Conservation (phyloP, 305 asterid genomes). For the Fraxinus angustifolia region DNA sequence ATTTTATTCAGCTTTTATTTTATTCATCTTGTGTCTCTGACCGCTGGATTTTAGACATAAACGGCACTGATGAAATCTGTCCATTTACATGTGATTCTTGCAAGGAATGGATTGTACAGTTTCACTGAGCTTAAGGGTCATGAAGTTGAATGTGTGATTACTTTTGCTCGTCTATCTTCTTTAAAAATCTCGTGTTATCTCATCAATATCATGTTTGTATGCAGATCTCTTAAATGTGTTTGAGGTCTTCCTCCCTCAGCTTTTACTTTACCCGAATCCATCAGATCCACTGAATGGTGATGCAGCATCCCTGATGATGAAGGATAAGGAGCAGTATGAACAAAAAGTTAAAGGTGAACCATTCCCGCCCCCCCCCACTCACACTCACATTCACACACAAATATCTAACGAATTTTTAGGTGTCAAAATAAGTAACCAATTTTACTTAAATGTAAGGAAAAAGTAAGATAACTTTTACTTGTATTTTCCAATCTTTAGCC, state of each 20-base stretch:
- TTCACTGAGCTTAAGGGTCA: background rate
- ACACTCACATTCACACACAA: too few relatives aligned
- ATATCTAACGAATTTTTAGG: background rate
- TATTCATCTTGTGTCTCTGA: background rate
- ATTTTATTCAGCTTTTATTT: background rate
- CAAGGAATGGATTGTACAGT: background rate
- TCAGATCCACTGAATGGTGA: constrained; percentile 89
- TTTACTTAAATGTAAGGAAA: background rate
- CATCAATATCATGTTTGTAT: constrained; percentile 4
- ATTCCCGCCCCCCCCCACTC: background rate
- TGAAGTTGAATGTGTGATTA: background rate
- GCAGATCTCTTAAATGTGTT: constrained; percentile 87
- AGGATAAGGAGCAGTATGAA: constrained; percentile 69
- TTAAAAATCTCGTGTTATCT: background rate
- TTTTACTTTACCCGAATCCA: constrained; percentile 83
- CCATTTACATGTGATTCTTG: background rate
- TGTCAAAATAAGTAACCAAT: background rate
- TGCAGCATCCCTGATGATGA: constrained; percentile 91
- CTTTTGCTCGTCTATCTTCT: background rate
- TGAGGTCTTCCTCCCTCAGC: constrained; percentile 95
- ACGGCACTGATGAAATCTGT: background rate
- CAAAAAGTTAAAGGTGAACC: constrained; percentile 73
- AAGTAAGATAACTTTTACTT: background rate
- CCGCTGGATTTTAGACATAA: background rate
- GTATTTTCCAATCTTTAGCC: background rate